phyloP scores from a whole-genome alignment of 805 yeast genomes.

The Metschnikowia drakensbergensis region DNA sequence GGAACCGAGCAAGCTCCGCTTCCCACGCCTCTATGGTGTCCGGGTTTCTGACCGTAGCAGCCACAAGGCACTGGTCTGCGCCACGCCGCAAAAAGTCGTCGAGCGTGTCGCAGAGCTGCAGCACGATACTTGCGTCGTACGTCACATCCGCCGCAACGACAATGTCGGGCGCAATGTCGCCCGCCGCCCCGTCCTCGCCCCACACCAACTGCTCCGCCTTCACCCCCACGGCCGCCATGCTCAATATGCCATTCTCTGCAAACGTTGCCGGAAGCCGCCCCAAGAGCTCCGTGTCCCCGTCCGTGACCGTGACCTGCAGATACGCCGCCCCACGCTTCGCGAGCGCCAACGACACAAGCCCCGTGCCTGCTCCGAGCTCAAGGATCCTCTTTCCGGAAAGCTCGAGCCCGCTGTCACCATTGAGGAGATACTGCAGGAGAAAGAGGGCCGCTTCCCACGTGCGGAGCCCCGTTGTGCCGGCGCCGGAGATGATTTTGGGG shows the following conservation, averaged over 20 bases:
- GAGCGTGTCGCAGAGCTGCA: constrained; percentile 50
- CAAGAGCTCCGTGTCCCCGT: constrained; percentile 60
- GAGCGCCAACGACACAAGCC: constrained; percentile 60
- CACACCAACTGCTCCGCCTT: constrained; percentile 42
- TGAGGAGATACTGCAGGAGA: constrained; percentile 49
- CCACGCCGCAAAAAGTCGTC: constrained; percentile 30
- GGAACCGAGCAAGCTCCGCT: constrained; percentile 8
- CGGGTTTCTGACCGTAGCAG: constrained; percentile 71
- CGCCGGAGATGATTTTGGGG: constrained; percentile 61
- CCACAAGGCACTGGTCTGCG: constrained; percentile 42
- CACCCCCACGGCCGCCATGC: constrained; percentile 6
- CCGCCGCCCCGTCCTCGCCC: constrained; percentile 46
- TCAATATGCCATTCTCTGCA: constrained; percentile 35
- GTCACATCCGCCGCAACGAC: constrained; percentile 87
- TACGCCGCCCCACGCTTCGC: constrained; percentile 23
- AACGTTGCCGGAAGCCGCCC: constrained; percentile 46
- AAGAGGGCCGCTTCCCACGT: constrained; percentile 93
- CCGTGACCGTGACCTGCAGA: constrained; percentile 48
- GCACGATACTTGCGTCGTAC: constrained; percentile 63
- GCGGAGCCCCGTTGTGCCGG: constrained; percentile 83
- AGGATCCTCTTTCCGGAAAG: constrained; percentile 37
- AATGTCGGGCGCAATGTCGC: constrained; percentile 36
- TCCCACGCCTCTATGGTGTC: constrained; percentile 36
- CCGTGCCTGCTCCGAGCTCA: constrained; percentile 91
- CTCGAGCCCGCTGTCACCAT: constrained; percentile 2